Evolutionary conservation across 1,139 yeast genomes (phyloP).

Genomic region (Debaryomyces psychrophilus): DNA sequence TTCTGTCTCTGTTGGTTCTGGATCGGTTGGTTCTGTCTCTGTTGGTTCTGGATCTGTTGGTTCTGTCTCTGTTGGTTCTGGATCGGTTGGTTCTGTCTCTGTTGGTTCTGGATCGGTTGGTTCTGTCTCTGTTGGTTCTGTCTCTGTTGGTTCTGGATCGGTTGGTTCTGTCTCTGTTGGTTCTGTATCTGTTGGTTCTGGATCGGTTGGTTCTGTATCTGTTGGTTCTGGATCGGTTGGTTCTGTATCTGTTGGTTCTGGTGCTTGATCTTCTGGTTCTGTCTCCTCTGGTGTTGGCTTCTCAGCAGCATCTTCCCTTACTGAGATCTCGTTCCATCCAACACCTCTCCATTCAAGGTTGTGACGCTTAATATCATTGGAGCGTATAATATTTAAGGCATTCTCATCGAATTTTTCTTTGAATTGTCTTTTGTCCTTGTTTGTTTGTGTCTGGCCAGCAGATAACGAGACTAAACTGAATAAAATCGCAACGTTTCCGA

Average conservation of each 20-base stretch:
- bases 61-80: background rate
- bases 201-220: too few species aligned
- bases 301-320: background rate
- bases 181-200: too few species aligned
- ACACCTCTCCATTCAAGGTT: conserved; percentile 2
- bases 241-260: background rate
- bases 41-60: background rate
- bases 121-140: too few species aligned
- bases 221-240: background rate
- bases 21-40: background rate
- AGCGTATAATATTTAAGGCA: background rate
- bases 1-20: background rate
- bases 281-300: background rate
- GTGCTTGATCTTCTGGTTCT: background rate
- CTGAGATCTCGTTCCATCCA: background rate
- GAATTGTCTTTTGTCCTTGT: background rate
- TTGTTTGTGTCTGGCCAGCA: background rate
- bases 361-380: background rate
- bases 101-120: too few species aligned
- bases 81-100: background rate
- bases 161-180: too few species aligned
- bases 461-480: background rate
- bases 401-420: background rate
- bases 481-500: background rate
- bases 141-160: too few species aligned